Conservation (phyloP, 2,329 filamentous ascomycete species). For the Huntiella moniliformis region DNA sequence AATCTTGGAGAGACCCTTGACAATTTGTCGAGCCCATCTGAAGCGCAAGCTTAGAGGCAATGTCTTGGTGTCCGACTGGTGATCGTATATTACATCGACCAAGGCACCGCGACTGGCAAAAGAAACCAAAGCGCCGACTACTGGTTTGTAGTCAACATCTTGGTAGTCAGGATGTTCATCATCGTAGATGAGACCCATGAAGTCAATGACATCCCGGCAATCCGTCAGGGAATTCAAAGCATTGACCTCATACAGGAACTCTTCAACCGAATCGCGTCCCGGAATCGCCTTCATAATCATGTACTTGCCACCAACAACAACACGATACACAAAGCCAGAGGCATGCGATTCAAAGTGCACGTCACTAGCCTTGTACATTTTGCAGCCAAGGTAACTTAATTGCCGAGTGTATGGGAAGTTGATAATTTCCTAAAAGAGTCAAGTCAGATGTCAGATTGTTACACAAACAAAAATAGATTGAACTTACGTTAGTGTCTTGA, state of each 20-base stretch:
- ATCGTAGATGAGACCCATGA: slow-evolving; percentile 77
- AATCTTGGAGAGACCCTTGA: slow-evolving; percentile 74
- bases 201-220: slow-evolving; percentile 61
- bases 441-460: no score
- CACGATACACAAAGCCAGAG: slow-evolving; percentile 95
- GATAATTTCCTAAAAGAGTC: slow-evolving; percentile 51
- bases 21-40: slow-evolving; percentile 80
- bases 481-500: slow-evolving; percentile 66
- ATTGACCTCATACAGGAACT: slow-evolving; percentile 95
- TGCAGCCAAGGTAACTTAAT: slow-evolving; percentile 53
- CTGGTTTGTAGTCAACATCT: slow-evolving; percentile 31
- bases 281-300: slow-evolving; percentile 98
- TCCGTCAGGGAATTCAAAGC: slow-evolving; percentile 62
- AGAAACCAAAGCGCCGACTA: slow-evolving; percentile 79
- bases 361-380: slow-evolving; percentile 49
- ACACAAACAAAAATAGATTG: not conserved
- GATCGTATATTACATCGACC: slow-evolving; percentile 79
- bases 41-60: slow-evolving; percentile 55
- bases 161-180: slow-evolving; percentile 42
- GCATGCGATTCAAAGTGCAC: slow-evolving; percentile 79
- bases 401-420: slow-evolving; percentile 57
- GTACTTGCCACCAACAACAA: slow-evolving; percentile 44
- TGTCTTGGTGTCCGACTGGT: slow-evolving; percentile 21
- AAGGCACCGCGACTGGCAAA: slow-evolving; percentile 75
- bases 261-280: slow-evolving; percentile 82